Conservation (phyloP, 2,329 filamentous ascomycete species). For the Alternaria sp. region DNA sequence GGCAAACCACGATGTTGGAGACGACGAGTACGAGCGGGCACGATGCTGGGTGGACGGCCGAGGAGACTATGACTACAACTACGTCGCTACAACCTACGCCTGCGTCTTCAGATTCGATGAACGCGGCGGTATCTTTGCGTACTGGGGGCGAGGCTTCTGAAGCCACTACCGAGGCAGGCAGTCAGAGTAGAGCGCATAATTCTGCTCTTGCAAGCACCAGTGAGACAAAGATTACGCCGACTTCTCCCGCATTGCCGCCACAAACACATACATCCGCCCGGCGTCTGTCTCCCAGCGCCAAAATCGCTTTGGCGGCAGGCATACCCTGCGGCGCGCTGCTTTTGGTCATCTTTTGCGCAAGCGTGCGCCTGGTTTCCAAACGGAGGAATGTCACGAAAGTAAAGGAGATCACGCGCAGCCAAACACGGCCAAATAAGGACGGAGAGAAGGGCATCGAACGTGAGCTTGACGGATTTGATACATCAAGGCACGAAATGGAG, state of each 20-base stretch:
- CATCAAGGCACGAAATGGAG: background rate
- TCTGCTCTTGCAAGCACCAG: background rate
- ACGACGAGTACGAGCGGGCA: background rate
- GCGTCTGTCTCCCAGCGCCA: background rate
- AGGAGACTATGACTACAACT: background rate
- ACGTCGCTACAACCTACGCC: background rate
- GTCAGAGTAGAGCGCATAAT: background rate
- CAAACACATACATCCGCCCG: background rate
- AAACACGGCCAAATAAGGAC: background rate
- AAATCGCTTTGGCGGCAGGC: background rate
- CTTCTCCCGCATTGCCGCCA: background rate
- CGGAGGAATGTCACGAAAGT: background rate
- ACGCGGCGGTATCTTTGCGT: background rate
- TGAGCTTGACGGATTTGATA: background rate
- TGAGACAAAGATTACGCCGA: background rate
- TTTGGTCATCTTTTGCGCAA: background rate
- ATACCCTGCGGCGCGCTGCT: background rate
- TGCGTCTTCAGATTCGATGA: background rate
- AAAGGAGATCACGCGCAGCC: background rate
- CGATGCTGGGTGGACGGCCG: background rate
- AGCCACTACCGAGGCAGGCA: background rate
- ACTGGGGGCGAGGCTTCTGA: background rate
- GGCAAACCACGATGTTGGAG: background rate
- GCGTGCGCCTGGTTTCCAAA: background rate
- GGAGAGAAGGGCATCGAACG: background rate